These are phyloP conservation scores for Zychaea mexicana DNA, from an alignment of 371 early-diverging fungal species.

Conservation along the genomic window DNA sequence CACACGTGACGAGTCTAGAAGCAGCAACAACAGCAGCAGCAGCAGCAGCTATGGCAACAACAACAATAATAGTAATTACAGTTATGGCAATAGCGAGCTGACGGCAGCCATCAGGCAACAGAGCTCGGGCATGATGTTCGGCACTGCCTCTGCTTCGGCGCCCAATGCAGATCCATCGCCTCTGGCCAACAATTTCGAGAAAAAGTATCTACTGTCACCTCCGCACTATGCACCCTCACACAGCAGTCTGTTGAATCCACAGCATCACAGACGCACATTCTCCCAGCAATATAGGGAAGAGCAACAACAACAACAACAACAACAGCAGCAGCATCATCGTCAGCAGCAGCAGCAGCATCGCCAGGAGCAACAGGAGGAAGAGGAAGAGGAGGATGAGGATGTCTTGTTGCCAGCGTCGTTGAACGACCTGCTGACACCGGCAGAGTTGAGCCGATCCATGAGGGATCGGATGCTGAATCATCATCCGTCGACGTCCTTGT, in stretches of 20 bases:
- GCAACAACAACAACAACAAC: not conserved
- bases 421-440: slow-evolving; percentile 60
- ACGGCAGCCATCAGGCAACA: not conserved
- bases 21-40: not conserved
- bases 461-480: slow-evolving; percentile 5
- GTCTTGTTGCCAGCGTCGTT: slow-evolving; percentile 57
- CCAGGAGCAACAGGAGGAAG: no score
- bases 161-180: slow-evolving; percentile 1
- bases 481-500: not conserved
- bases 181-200: not conserved
- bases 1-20: not conserved
- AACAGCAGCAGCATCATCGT: no score
- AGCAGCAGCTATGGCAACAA: not conserved
- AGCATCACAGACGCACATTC: not conserved
- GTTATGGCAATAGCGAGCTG: no score
- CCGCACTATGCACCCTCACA: not conserved
- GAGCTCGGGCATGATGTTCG: not conserved
- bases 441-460: slow-evolving; percentile 32
- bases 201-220: not conserved
- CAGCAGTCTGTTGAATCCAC: not conserved
- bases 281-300: slow-evolving; percentile 12
- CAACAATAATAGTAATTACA: not conserved
- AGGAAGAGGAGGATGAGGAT: slow-evolving; percentile 23
- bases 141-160: not conserved
- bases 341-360: no score